A percentile compares a stretch with the other conserved stretches of the same genome.
phyloP scores from a whole-genome alignment of 306 rosid species.

The Sindora glabra region DNA sequence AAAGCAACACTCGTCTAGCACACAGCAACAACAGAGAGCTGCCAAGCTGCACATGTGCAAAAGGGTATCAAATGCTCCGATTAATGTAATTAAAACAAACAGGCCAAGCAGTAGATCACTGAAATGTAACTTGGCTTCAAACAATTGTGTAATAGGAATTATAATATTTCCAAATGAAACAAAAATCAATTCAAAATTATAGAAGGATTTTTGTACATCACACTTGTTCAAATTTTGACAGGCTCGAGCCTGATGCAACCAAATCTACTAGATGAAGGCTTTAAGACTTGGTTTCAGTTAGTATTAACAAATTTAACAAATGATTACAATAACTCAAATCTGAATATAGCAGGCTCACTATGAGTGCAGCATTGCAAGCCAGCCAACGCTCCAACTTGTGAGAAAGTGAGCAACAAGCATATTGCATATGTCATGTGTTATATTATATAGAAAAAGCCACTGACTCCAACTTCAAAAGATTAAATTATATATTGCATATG shows the following conservation, averaged over 20 bases:
- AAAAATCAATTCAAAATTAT: neutral
- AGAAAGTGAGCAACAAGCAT: neutral
- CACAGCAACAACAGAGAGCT: constrained; percentile 80
- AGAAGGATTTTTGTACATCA: neutral
- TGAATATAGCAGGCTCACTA: neutral
- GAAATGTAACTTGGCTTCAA: neutral
- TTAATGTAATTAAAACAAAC: neutral
- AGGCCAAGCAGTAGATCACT: neutral
- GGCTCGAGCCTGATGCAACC: no score
- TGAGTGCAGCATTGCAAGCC: no score
- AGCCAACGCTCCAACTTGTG: no score
- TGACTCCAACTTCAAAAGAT: no score
- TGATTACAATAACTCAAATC: neutral
- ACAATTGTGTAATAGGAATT: neutral
- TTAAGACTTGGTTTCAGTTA: no score
- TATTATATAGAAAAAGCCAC: no score
- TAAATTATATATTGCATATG: no score
- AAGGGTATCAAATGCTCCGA: neutral
- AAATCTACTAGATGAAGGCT: neutral
- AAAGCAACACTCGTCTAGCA: constrained; percentile 75
- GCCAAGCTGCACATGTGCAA: constrained; percentile 53
- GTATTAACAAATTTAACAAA: neutral
- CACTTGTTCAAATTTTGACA: no score
- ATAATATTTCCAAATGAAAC: neutral
- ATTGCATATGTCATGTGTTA: no score